phyloP scores from a whole-genome alignment of 148 eudicot genomes.

The Vaccinium myrtillus region DNA sequence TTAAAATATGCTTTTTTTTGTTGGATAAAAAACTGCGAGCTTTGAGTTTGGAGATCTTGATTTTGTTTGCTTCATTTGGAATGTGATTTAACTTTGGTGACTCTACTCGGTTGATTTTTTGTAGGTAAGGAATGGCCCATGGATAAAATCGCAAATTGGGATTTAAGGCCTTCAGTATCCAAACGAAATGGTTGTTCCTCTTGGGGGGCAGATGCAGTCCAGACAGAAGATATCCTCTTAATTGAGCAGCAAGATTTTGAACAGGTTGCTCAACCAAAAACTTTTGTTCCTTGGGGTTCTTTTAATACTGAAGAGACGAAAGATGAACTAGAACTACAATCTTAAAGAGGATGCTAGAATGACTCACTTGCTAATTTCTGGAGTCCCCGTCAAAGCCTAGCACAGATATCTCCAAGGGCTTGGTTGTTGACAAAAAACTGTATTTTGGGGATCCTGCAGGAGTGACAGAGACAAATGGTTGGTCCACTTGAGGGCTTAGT shows the following conservation, averaged over 20 bases:
- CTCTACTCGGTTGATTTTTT: too few species aligned
- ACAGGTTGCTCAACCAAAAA: neutral
- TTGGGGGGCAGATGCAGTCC: constrained; percentile 32
- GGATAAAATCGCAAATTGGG: neutral
- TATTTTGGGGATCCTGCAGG: neutral
- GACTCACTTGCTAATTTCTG: constrained; percentile 6
- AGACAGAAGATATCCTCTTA: neutral
- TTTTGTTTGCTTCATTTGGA: too few species aligned
- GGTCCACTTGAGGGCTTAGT: neutral
- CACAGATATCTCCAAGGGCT: neutral
- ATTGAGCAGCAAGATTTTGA: neutral
- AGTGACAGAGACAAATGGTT: neutral
- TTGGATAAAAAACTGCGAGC: too few species aligned
- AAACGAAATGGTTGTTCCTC: constrained; percentile 27
- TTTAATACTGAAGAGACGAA: neutral
- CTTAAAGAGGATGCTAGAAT: too few species aligned
- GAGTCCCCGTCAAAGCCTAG: neutral
- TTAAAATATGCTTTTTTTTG: too few species aligned
- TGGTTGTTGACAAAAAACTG: neutral
- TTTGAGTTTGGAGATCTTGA: too few species aligned
- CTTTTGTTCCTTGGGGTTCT: constrained; percentile 10
- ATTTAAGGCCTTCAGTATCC: neutral
- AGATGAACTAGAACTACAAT: neutral
- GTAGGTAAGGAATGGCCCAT: constrained; percentile 17
- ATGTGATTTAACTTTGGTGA: too few species aligned